phyloP scores from a whole-genome alignment of 139 green algal species.

The Axilococcus clingmanii region DNA sequence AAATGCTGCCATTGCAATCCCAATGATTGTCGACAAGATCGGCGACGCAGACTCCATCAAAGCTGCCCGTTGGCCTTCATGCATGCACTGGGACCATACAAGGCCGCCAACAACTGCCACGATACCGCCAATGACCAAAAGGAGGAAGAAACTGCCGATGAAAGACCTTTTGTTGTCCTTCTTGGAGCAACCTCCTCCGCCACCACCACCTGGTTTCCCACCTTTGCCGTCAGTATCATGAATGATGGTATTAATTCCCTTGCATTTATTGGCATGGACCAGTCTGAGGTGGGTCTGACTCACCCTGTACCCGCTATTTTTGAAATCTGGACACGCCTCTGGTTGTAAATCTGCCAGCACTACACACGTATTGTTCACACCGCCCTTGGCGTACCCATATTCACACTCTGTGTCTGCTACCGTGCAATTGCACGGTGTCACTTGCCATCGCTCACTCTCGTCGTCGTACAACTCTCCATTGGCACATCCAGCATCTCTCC shows the following conservation, averaged over 20 bases:
- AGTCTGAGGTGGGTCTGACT: conserved; percentile 31
- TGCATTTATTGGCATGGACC: conserved; percentile 55
- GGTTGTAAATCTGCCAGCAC: too few relatives aligned
- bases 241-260: conserved; percentile 30
- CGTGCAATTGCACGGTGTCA: conserved; percentile 35
- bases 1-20: neutral
- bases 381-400: conserved; percentile 46
- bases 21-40: too few relatives aligned
- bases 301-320: conserved; percentile 12
- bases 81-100: conserved; percentile 21
- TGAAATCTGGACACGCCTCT: too few relatives aligned
- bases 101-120: conserved; percentile 18
- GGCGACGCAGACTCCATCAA: conserved; percentile 2
- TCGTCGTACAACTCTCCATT: too few relatives aligned
- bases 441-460: conserved; percentile 27
- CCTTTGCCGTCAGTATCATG: conserved; percentile 57
- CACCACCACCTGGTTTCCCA: conserved; percentile 3
- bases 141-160: conserved; percentile 17
- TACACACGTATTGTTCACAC: too few relatives aligned
- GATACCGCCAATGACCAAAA: conserved; percentile 16
- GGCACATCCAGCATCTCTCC: conserved; percentile 39
- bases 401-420: conserved; percentile 57
- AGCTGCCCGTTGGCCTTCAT: neutral
- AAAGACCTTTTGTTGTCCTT: neutral
- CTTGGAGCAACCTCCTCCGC: conserved; percentile 1